Evolutionary conservation across 2,329 filamentous ascomycete species (phyloP).

Genomic region (Sporothrix humicola): DNA sequence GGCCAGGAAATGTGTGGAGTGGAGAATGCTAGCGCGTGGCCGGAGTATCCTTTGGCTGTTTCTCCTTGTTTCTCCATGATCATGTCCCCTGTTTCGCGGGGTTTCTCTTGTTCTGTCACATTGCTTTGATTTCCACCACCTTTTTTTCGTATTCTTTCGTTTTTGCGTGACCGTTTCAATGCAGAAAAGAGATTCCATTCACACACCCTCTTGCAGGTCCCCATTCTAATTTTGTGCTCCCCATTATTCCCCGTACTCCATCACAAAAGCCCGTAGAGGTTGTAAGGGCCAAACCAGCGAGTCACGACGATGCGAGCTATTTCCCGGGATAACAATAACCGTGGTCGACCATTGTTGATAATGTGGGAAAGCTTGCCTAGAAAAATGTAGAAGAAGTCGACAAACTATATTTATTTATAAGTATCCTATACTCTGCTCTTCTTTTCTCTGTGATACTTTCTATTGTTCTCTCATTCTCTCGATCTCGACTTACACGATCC

Average conservation of each 20-base stretch:
- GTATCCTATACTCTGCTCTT: not conserved
- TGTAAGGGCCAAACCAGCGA: constrained; percentile 9
- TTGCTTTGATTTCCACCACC: too few relatives aligned
- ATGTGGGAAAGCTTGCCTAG: not conserved
- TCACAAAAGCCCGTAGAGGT: not conserved
- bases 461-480: not conserved
- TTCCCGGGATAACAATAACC: constrained; percentile 21
- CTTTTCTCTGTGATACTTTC: not conserved
- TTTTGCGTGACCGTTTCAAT: not conserved
- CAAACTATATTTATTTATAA: not conserved
- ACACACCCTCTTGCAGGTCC: not conserved
- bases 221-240: not conserved
- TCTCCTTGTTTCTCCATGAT: not conserved
- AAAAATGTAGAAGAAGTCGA: not conserved
- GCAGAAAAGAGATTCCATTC: not conserved
- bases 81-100: not conserved
- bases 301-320: not conserved
- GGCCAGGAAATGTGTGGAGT: not conserved
- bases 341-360: not conserved
- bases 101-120: not conserved
- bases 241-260: too few relatives aligned
- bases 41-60: not conserved
- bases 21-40: not conserved
- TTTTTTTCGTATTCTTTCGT: not conserved
- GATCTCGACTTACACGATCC: not conserved